These are phyloP conservation scores for Eragrostis nindensis DNA, from an alignment of 176 grass and related monocot genomes.

Conservation along the genomic window DNA sequence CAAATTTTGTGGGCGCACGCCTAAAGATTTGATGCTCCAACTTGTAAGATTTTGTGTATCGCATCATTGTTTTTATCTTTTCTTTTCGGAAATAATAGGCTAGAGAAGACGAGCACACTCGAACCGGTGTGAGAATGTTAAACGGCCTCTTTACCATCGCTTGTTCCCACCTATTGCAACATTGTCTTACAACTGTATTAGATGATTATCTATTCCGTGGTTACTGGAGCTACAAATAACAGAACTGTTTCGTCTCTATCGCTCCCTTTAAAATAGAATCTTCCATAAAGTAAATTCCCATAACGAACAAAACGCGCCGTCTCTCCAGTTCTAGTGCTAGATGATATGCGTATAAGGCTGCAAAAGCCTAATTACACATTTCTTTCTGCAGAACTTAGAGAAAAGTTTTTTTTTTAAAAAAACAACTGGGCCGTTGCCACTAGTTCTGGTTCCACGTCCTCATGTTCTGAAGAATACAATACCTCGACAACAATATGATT, in stretches of 20 bases:
- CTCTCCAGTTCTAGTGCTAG: too few relatives aligned
- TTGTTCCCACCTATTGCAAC: constrained; percentile 6
- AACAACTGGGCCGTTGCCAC: constrained; percentile 4
- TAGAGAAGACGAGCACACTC: constrained; percentile 10
- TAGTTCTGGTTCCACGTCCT: neutral
- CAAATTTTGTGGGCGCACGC: constrained; percentile 29
- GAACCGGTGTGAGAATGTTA: neutral
- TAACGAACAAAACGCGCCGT: neutral
- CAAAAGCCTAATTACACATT: neutral
- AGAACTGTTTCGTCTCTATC: neutral
- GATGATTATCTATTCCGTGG: neutral
- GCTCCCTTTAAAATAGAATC: neutral
- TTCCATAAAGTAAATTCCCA: neutral
- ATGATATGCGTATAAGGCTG: neutral
- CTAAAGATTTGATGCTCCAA: constrained; percentile 48
- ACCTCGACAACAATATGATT: constrained; percentile 26
- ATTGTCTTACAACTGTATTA: neutral
- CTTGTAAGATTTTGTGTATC: constrained; percentile 29
- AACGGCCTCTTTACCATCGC: neutral
- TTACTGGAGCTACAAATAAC: neutral
- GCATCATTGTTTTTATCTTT: constrained; percentile 3
- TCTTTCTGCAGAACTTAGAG: neutral
- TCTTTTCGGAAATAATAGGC: neutral
- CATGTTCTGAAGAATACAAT: neutral
- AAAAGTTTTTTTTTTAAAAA: constrained; percentile 7